Evolutionary conservation across 371 early-diverging fungal genomes (phyloP).

Genomic region (Syncephalis plumigaleata): DNA sequence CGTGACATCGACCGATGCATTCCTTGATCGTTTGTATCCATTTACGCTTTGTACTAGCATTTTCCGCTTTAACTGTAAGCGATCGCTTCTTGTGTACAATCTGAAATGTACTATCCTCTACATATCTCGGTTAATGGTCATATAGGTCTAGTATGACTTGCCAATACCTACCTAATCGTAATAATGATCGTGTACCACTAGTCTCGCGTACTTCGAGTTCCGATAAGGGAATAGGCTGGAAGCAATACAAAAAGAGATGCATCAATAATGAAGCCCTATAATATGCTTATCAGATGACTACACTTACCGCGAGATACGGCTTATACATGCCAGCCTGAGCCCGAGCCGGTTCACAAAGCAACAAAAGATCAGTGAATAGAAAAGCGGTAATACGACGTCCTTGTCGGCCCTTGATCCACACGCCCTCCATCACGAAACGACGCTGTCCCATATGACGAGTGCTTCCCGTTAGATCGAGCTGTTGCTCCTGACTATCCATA

Average conservation of each 20-base stretch:
- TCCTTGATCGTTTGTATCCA: conserved; percentile 7
- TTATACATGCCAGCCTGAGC: not conserved
- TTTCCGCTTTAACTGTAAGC: conserved; percentile 2
- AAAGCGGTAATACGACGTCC: conserved; percentile 68
- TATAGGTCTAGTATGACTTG: not conserved
- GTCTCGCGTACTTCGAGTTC: not conserved
- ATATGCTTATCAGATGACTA: no score
- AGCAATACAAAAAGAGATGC: no score
- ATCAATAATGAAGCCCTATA: no score
- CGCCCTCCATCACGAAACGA: conserved; percentile 66
- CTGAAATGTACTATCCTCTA: conserved; percentile 7
- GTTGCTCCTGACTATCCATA: conserved; percentile 31
- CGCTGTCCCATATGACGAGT: conserved; percentile 45
- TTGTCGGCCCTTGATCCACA: conserved; percentile 62
- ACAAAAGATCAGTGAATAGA: conserved; percentile 74
- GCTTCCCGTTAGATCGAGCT: conserved; percentile 30
- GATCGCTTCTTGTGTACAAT: conserved; percentile 2
- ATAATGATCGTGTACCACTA: not conserved
- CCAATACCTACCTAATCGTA: not conserved
- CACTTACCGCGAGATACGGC: conserved; percentile 1
- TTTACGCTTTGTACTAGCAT: conserved; percentile 5
- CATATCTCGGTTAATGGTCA: not conserved
- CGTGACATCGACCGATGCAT: conserved; percentile 2
- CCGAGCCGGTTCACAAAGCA: conserved; percentile 19
- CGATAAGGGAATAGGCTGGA: not conserved